Evolutionary conservation across 768 basidiomycete species (phyloP), one percentile per base, ranked within the genome.

Genomic region (Mycena rebaudengoi): DNA sequence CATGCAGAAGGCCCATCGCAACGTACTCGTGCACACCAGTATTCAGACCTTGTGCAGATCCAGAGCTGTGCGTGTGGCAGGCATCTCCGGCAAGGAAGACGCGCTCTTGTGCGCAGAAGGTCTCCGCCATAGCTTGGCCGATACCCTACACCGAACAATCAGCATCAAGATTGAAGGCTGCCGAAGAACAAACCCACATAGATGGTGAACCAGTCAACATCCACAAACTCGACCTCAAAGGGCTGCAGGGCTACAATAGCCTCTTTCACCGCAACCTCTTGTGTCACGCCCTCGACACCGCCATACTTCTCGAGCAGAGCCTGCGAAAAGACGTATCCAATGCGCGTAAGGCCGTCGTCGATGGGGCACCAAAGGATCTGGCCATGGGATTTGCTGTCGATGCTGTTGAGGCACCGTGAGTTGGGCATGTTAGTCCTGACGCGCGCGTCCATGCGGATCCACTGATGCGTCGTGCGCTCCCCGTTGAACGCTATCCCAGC

Each of bases 281-380:
- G 33, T 8, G 67, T 68, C 2, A 68, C 67, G 14, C 60, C 60
- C 20, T 68, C 67, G 26, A 65, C 41, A 7, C 67, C 67, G 40
- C 67, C 67, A 45, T 68, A 68, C 55, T 65, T 68, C 41, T 65
- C 67, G 16, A 68, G 56, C 61, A 68, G 25, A 16, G 57, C 64
- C 30, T 68, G 67, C 2, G 66, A 67, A 13, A 70, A 70, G 23
- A 70, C 69, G 43, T 70, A 70, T 28, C 69, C 69, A 44, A 70
- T 70, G 33, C 69, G 69, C 28, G 62, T 64, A 28, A 70, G 53
- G n/a, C 69, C 69, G 32, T 60, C 46, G 43, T 70, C 69, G 20
- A 67, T 65, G 12, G 69, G 69, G 29, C 69, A 70, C 69, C 69
- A 70, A 39, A 70, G 66, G 25, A 70, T 70, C 33, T 70, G 69